These are phyloP conservation scores for Phanerochaete carnosa DNA, from an alignment of 768 basidiomycete species.

Conservation along the genomic window DNA sequence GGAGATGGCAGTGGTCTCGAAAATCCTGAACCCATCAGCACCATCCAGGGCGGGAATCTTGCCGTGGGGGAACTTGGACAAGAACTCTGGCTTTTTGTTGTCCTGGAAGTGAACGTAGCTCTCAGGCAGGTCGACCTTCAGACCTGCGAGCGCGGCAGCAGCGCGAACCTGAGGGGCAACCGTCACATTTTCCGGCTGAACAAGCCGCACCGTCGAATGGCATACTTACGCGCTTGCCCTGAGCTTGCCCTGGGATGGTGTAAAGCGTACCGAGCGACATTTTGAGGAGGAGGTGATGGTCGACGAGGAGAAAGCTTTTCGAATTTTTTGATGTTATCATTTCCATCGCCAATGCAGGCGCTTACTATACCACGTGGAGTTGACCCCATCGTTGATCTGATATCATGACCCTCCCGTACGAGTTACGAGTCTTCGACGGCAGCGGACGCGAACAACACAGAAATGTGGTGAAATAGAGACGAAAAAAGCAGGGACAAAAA, in stretches of 20 bases:
- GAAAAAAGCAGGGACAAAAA: too few relatives aligned
- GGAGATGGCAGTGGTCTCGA: slow-evolving; percentile 79
- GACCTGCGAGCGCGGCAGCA: slow-evolving; percentile 55
- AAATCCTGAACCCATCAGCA: slow-evolving; percentile 72
- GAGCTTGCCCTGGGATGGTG: slow-evolving; percentile 38
- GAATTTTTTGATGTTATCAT: slow-evolving; percentile 3
- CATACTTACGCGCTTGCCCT: slow-evolving; percentile 49
- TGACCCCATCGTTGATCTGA: not conserved
- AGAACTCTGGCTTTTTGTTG: slow-evolving; percentile 70
- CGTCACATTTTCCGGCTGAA: slow-evolving; percentile 21
- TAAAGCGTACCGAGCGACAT: slow-evolving; percentile 64
- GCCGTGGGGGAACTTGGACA: slow-evolving; percentile 72
- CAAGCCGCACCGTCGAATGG: not conserved
- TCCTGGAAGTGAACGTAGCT: slow-evolving; percentile 58
- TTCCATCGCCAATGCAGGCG: not conserved
- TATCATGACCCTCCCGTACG: too few relatives aligned
- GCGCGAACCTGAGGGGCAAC: slow-evolving; percentile 53
- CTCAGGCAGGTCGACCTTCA: slow-evolving; percentile 52
- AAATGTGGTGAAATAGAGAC: too few relatives aligned
- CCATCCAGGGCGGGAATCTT: slow-evolving; percentile 85
- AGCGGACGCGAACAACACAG: too few relatives aligned
- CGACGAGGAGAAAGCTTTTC: slow-evolving; percentile 8
- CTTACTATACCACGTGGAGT: not conserved
- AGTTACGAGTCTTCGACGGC: too few relatives aligned
- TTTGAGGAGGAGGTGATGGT: slow-evolving; percentile 30